Conservation (phyloP, 371 early-diverging fungal genomes). For the Lichtheimia corymbifera region DNA sequence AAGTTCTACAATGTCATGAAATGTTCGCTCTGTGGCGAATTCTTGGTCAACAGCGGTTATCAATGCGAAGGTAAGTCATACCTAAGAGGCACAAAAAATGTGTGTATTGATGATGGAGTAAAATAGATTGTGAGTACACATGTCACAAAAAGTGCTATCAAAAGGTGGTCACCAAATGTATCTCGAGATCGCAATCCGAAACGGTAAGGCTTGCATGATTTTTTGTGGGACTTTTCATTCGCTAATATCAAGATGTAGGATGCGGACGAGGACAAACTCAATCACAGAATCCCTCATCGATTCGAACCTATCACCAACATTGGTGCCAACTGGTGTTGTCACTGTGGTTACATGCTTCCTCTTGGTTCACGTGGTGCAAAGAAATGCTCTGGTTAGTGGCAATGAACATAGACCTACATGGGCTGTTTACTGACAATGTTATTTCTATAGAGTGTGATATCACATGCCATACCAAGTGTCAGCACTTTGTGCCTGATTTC, state of each 20-base stretch:
- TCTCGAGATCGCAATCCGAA: constrained; percentile 66
- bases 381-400: constrained; percentile 52
- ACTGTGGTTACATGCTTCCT: constrained; percentile 96
- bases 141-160: constrained; percentile 92
- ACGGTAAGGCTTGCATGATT: constrained; percentile 20
- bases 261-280: constrained; percentile 69
- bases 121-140: constrained; percentile 86
- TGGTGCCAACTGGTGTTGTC: constrained; percentile 94
- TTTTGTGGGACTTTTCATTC: background rate
- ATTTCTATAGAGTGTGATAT: constrained; percentile 71
- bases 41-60: constrained; percentile 84
- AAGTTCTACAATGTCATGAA: constrained; percentile 93
- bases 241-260: constrained; percentile 30
- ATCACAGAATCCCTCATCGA: constrained; percentile 95
- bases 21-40: constrained; percentile 93
- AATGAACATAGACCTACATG: background rate
- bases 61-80: constrained; percentile 82
- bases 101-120: background rate
- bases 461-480: constrained; percentile 89
- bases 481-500: constrained; percentile 86
- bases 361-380: constrained; percentile 75
- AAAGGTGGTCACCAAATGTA: constrained; percentile 91
- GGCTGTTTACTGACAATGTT: background rate
- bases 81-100: background rate
- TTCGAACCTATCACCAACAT: constrained; percentile 80